phyloP scores from a whole-genome alignment of 2,329 filamentous ascomycete species.

The Aspergillus piperis region DNA sequence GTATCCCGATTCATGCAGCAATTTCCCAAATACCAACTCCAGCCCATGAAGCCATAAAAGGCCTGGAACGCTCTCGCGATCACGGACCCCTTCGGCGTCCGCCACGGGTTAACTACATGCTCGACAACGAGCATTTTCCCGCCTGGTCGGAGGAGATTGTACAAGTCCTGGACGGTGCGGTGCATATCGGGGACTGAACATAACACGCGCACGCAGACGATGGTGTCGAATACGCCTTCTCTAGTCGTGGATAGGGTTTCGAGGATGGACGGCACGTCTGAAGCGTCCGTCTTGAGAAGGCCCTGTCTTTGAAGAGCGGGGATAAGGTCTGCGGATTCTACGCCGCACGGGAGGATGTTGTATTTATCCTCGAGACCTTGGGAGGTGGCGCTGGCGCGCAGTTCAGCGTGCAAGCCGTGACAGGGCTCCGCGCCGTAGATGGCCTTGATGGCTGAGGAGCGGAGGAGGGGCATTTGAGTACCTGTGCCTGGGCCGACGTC shows the following conservation, averaged over 20 bases:
- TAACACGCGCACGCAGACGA: constrained; percentile 56
- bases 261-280: constrained; percentile 10
- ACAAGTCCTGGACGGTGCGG: constrained; percentile 50
- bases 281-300: constrained; percentile 29
- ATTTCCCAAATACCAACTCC: constrained; percentile 55
- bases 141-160: constrained; percentile 55
- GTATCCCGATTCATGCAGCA: constrained; percentile 56
- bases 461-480: constrained; percentile 51
- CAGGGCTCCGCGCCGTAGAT: constrained; percentile 60
- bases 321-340: constrained; percentile 49
- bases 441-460: constrained; percentile 43
- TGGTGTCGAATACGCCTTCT: constrained; percentile 54
- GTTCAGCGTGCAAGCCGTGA: constrained; percentile 47
- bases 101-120: constrained; percentile 57
- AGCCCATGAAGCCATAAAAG: constrained; percentile 49
- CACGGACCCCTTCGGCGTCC: constrained; percentile 47
- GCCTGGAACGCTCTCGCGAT: constrained; percentile 50
- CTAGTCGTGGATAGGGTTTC: too few relatives aligned
- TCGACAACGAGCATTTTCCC: constrained; percentile 58
- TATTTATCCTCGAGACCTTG: constrained; percentile 51
- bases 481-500: constrained; percentile 58
- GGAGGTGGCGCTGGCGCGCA: constrained; percentile 44
- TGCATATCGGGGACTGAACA: constrained; percentile 56
- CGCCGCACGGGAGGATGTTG: constrained; percentile 51
- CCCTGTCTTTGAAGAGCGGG: constrained; percentile 48